phyloP scores from a whole-genome alignment of 2,329 filamentous ascomycete genomes.

The Fusarium citri region DNA sequence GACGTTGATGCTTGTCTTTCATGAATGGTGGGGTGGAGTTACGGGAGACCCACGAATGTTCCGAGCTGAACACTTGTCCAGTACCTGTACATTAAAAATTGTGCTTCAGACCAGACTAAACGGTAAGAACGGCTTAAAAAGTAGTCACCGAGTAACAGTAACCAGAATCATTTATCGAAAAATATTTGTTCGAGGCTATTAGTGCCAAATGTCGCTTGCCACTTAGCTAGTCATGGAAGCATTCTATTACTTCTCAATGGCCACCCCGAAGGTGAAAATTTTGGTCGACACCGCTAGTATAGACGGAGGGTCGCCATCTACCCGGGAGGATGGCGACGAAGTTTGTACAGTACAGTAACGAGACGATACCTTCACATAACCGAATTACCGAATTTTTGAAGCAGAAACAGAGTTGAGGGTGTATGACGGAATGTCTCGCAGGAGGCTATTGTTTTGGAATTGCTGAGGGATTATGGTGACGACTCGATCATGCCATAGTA shows the following conservation, averaged over 20 bases:
- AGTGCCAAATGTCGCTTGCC: conserved; percentile 6
- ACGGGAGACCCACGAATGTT: conserved; percentile 32
- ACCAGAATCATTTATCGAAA: not conserved
- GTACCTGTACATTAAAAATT: conserved; percentile 10
- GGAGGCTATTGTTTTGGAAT: conserved; percentile 1
- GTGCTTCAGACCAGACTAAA: not conserved
- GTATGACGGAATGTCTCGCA: conserved; percentile 27
- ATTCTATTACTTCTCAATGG: conserved; percentile 8
- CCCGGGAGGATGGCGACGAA: conserved; percentile 13
- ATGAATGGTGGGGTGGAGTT: conserved; percentile 14
- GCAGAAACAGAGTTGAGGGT: conserved; percentile 6
- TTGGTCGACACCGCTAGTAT: conserved; percentile 7
- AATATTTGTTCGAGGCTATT: conserved; percentile 11
- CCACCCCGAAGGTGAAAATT: conserved; percentile 14
- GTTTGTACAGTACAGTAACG: not conserved
- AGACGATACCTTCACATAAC: not conserved
- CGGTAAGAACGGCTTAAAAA: conserved; percentile 1
- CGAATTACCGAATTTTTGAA: conserved; percentile 10
- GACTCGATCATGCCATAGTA: conserved; percentile 23
- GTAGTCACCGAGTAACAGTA: not conserved
- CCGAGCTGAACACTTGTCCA: conserved; percentile 29
- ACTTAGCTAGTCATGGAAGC: conserved; percentile 10
- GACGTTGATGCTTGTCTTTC: conserved; percentile 33
- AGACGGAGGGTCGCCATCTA: conserved; percentile 7
- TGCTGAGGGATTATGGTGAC: conserved; percentile 27